Evolutionary conservation across 2,329 filamentous ascomycete genomes (phyloP).

Genomic region (Byssoonygena ceratinophila): DNA sequence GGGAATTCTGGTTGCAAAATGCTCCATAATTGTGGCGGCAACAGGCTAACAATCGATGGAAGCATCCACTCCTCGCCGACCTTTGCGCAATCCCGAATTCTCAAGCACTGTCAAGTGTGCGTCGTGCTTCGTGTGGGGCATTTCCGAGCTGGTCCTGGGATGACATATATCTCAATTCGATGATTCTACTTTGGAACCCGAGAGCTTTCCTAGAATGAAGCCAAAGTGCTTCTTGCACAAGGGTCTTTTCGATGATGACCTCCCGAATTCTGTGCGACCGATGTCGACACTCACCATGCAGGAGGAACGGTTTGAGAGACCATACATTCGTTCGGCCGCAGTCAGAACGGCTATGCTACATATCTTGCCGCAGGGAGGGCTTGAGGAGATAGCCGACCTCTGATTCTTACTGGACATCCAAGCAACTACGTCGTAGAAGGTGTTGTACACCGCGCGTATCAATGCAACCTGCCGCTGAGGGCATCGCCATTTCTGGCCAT

Average conservation of each 20-base stretch:
- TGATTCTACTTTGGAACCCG: not conserved
- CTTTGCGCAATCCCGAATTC: not conserved
- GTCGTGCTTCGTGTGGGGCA: too few species aligned
- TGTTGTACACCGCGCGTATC: not conserved
- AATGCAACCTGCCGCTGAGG: not conserved
- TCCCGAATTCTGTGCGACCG: not conserved
- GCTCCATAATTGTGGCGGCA: slow-evolving; percentile 3
- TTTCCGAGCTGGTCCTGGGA: too few species aligned
- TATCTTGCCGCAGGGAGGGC: not conserved
- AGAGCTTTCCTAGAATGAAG: not conserved
- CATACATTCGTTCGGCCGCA: not conserved
- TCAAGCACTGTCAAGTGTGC: not conserved
- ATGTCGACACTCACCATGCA: not conserved
- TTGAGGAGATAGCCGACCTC: not conserved
- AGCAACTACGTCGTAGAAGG: not conserved
- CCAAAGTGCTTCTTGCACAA: not conserved
- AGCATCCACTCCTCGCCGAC: not conserved
- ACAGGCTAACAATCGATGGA: not conserved
- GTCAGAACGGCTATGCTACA: not conserved
- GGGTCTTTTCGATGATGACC: not conserved
- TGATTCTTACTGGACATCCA: not conserved
- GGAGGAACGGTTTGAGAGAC: not conserved
- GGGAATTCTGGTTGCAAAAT: not conserved
- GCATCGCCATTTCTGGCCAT: not conserved
- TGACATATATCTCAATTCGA: not conserved